Evolutionary conservation across 768 basidiomycete genomes (phyloP).

Genomic region (Termitomyces sp.): DNA sequence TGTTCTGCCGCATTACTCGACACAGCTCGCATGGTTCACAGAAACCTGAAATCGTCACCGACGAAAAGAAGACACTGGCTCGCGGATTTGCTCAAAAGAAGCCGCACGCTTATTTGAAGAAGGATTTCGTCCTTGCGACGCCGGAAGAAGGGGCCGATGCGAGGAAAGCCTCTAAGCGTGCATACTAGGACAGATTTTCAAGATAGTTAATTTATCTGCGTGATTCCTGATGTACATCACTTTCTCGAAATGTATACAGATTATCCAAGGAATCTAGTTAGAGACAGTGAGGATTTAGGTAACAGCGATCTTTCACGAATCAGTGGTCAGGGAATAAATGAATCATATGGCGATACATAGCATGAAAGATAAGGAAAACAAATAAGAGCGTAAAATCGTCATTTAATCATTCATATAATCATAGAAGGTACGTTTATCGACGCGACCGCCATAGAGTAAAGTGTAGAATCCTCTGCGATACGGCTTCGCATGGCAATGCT

Average conservation of each 20-base stretch:
- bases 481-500: neutral
- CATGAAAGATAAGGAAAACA: neutral
- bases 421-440: neutral
- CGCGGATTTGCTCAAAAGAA: constrained; percentile 43
- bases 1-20: neutral
- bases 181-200: neutral
- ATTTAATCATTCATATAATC: neutral
- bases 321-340: neutral
- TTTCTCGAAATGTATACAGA: neutral
- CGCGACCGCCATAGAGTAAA: neutral
- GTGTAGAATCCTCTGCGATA: neutral
- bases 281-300: neutral
- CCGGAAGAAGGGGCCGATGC: constrained; percentile 29
- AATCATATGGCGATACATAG: neutral
- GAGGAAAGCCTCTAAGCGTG: constrained; percentile 15
- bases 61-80: constrained; percentile 46
- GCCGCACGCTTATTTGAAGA: constrained; percentile 31
- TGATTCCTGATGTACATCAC: neutral
- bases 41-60: constrained; percentile 48
- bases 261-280: neutral
- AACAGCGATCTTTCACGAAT: neutral
- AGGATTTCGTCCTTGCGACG: constrained; percentile 37
- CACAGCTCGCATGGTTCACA: constrained; percentile 15
- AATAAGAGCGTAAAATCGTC: neutral
- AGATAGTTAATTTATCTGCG: neutral